phyloP scores from a whole-genome alignment of 805 yeast species.

The Candida tallmaniae region DNA sequence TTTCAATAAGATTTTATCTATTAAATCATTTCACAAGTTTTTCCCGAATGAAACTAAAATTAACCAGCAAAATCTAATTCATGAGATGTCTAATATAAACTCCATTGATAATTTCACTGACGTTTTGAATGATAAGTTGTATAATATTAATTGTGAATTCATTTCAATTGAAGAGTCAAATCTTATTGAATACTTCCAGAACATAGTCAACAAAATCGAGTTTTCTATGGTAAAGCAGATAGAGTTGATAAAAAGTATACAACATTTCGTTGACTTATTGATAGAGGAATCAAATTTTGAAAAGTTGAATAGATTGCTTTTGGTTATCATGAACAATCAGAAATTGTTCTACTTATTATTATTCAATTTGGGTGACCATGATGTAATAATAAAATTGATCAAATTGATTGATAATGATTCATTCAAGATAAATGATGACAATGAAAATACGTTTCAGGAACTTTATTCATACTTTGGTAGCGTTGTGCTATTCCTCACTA shows the following conservation, averaged over 20 bases:
- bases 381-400: slow-evolving; percentile 41
- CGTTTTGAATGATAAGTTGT: slow-evolving; percentile 27
- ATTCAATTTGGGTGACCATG: slow-evolving; percentile 41
- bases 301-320: slow-evolving; percentile 42
- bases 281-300: slow-evolving; percentile 25
- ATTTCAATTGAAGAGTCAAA: slow-evolving; percentile 38
- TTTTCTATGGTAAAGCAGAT: slow-evolving; percentile 20
- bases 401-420: slow-evolving; percentile 45
- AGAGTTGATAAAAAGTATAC: slow-evolving; percentile 19
- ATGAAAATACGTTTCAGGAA: slow-evolving; percentile 61
- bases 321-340: slow-evolving; percentile 44
- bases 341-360: slow-evolving; percentile 33
- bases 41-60: slow-evolving; percentile 26
- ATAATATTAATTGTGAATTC: slow-evolving; percentile 33
- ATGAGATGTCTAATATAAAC: slow-evolving; percentile 23
- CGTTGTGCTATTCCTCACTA: slow-evolving; percentile 32
- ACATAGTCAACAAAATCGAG: slow-evolving; percentile 18
- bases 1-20: slow-evolving; percentile 22
- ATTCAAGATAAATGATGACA: slow-evolving; percentile 40
- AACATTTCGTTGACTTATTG: slow-evolving; percentile 19
- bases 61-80: slow-evolving; percentile 20
- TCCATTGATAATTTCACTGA: slow-evolving; percentile 18
- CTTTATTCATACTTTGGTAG: slow-evolving; percentile 65
- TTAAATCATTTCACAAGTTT: slow-evolving; percentile 20
- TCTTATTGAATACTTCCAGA: slow-evolving; percentile 22